Conservation (phyloP, 305 asterid genomes). For the Fraxinus latifolia region DNA sequence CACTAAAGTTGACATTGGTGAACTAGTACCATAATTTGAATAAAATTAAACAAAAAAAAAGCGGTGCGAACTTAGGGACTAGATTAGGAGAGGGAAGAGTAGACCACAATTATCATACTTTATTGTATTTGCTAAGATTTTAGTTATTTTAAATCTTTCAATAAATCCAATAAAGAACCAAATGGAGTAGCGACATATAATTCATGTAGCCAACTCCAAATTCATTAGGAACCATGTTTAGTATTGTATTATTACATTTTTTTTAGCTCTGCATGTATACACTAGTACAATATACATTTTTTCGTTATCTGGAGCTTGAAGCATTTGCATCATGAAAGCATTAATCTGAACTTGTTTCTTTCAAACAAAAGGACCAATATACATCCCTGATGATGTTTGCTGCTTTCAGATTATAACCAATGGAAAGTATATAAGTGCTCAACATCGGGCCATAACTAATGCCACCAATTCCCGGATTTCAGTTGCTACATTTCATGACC, state of each 20-base stretch:
- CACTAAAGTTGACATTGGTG: background rate
- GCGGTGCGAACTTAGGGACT: background rate
- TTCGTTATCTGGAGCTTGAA: background rate
- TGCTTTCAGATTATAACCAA: slow-evolving; percentile 63
- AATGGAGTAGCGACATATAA: background rate
- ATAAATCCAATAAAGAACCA: background rate
- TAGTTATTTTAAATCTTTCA: background rate
- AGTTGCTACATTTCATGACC: slow-evolving; percentile 89
- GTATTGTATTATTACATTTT: background rate
- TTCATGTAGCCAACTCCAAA: background rate
- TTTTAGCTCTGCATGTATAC: background rate
- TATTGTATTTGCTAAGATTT: background rate
- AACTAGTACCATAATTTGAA: background rate
- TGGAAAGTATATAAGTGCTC: slow-evolving; percentile 72
- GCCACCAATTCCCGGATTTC: slow-evolving; percentile 63
- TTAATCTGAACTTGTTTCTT: background rate
- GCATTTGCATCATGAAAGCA: background rate
- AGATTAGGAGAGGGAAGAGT: background rate
- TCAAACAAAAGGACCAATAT: background rate
- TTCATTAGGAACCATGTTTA: background rate
- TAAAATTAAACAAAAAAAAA: too few relatives aligned
- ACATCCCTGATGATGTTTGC: slow-evolving; percentile 8
- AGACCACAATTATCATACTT: background rate
- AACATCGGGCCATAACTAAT: slow-evolving; percentile 77
- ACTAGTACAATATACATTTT: background rate